Evolutionary conservation across 371 early-diverging fungal genomes (phyloP).

Genomic region (Mucor saturninus): DNA sequence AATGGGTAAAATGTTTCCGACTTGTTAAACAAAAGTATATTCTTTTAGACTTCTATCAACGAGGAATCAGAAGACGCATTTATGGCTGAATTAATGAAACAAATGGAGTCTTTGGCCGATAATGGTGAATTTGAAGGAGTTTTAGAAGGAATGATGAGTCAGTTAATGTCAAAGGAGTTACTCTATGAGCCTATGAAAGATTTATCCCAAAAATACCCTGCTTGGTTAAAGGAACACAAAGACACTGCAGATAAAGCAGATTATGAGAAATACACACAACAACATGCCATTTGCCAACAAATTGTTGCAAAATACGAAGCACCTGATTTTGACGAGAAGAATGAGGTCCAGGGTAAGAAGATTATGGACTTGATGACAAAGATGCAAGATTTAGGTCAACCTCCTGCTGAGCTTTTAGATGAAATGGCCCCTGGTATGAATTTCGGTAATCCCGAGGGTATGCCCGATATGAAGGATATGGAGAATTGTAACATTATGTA

Average conservation of each 20-base stretch:
- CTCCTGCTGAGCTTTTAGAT: conserved; percentile 87
- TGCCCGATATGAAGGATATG: conserved; percentile 71
- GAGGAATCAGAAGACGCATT: conserved; percentile 72
- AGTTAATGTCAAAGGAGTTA: conserved; percentile 90
- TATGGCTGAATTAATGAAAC: conserved; percentile 89
- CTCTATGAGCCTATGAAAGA: conserved; percentile 95
- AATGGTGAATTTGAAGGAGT: conserved; percentile 83
- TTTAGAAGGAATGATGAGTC: conserved; percentile 88
- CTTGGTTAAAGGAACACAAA: conserved; percentile 81
- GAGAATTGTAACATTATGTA: conserved; percentile 61
- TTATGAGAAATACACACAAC: conserved; percentile 74
- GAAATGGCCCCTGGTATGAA: conserved; percentile 91
- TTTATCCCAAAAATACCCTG: conserved; percentile 80
- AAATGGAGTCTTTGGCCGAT: conserved; percentile 84
- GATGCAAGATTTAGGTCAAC: conserved; percentile 96
- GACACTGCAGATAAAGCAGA: conserved; percentile 68
- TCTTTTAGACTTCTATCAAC: conserved; percentile 62
- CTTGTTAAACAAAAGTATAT: background rate
- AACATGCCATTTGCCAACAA: conserved; percentile 71
- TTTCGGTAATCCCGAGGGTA: conserved; percentile 68
- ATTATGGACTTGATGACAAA: conserved; percentile 89
- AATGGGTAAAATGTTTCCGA: background rate
- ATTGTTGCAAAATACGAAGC: conserved; percentile 81
- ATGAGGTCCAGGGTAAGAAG: conserved; percentile 66
- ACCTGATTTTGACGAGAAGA: conserved; percentile 66